Base-by-base conservation (phyloP, 257 asterid species). In the Primulina tabacum region DNA sequence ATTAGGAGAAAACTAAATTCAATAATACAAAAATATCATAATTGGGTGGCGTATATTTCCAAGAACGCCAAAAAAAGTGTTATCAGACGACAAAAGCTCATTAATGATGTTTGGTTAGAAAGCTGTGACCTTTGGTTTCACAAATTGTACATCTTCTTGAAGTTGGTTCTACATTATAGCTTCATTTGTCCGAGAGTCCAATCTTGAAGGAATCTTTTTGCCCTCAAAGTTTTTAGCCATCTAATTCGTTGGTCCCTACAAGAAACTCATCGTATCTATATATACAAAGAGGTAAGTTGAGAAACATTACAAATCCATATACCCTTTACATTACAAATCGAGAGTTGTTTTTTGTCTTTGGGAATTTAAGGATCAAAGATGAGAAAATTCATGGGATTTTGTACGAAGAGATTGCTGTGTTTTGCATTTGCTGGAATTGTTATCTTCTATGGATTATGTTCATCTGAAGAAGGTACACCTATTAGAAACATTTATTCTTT, bases 381-480 rank as follows among this genome's bases (percentile, higher is more conserved):
- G 14, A 64, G 10, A 64, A 66, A 33, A 43, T 43, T 70, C 18
- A 78, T 73, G 74, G 69, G 43, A 62, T 71, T 61, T 43, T 60
- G 58, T 69, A 14, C 52, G 56, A 74, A 76, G 82, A 76, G 75
- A 65, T 62, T 69, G 7, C n/a, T 81, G 29, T 59, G 34, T 62
- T 33, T 80, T 74, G 64, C 84, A 50, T 75, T 83, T 75, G 62
- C 79, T 70, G 83, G 72, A 60, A 56, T 83, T 67, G 34, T 87
- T 68, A 60, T 82, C 76, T 85, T 79, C 75, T 81, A 71, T 76
- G 87, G 83, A 35, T 30, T 82, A 55, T 86, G 81, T 59, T 78
- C 71, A 20, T 78, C 92, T 14, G 76, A 82, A 61, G 74, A 53
- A 83, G 93, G 96, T 89, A 33, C 24, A 2, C 8, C 17, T 26